Evolutionary conservation across 139 green algal genomes (phyloP).

Genomic region (Microglena sp.): DNA sequence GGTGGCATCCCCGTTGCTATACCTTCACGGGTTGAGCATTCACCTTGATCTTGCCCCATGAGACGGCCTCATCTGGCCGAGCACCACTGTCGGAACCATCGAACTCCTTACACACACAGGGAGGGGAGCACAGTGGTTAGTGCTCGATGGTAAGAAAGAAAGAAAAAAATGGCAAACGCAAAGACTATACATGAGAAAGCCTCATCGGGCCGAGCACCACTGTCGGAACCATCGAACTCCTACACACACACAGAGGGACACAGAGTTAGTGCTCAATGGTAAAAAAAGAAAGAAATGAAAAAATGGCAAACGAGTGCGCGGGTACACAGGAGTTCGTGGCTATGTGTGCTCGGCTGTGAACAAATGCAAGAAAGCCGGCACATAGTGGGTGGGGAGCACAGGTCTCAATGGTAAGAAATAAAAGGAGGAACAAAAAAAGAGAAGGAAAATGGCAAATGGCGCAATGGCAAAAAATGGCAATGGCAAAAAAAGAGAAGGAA

Average conservation of each 20-base stretch:
- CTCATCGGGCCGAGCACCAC: conserved; percentile 85
- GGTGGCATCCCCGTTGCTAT: conserved; percentile 77
- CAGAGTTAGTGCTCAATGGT: background rate
- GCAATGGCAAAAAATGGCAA: too few species aligned
- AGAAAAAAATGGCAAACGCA: background rate
- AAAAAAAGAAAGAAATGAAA: background rate
- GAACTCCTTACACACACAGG: conserved; percentile 82
- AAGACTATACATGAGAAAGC: conserved; percentile 72
- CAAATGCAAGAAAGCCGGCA: too few species aligned
- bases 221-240: conserved; percentile 95
- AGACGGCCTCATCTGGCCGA: conserved; percentile 89
- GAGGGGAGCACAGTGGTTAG: background rate
- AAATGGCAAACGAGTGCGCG: too few species aligned
- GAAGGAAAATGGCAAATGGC: too few species aligned
- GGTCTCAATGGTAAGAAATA: too few species aligned
- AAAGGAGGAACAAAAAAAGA: too few species aligned
- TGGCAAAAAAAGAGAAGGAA: too few species aligned
- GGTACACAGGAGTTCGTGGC: too few species aligned
- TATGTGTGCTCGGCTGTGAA: too few species aligned
- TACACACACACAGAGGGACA: conserved; percentile 12
- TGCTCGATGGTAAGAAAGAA: background rate
- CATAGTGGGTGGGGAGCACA: too few species aligned
- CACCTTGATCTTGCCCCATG: conserved; percentile 92
- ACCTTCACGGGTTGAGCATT: conserved; percentile 77
- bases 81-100: conserved; percentile 91